phyloP scores from a whole-genome alignment of 1,284 basidiomycete genomes.

The Erythrobasidium hasegawianum region DNA sequence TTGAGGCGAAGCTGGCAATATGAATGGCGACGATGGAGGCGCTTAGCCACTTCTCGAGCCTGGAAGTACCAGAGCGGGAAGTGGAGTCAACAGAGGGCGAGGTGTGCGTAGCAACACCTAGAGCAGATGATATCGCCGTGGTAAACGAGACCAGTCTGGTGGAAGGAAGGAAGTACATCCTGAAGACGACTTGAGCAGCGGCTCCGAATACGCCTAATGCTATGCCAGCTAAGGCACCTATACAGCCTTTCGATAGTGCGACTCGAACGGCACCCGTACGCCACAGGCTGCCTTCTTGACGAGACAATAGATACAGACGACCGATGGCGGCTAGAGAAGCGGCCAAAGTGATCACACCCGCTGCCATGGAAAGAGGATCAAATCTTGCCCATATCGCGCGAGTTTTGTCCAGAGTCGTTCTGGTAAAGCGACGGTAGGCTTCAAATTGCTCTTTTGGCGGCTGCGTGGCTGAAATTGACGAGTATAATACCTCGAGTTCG shows the following conservation, averaged over 20 bases:
- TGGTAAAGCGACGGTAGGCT: slow-evolving; percentile 24
- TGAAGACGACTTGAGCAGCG: background rate
- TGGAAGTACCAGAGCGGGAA: background rate
- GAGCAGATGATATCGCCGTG: background rate
- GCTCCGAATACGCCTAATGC: background rate
- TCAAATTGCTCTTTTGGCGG: slow-evolving; percentile 3
- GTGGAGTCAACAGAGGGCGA: background rate
- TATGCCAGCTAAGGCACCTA: slow-evolving; percentile 1
- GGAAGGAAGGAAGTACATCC: background rate
- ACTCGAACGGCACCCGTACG: slow-evolving; percentile 12
- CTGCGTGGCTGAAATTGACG: background rate
- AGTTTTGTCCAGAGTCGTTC: slow-evolving; percentile 14
- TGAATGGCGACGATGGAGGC: slow-evolving; percentile 39
- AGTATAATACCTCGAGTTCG: slow-evolving; percentile 39
- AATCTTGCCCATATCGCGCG: slow-evolving; percentile 93
- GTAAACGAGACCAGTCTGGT: background rate
- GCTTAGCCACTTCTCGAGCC: slow-evolving; percentile 7
- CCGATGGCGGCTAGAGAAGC: slow-evolving; percentile 48
- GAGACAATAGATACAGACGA: slow-evolving; percentile 45
- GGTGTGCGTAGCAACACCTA: background rate
- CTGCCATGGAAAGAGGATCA: slow-evolving; percentile 68
- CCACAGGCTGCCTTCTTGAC: slow-evolving; percentile 21
- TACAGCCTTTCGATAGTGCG: slow-evolving; percentile 3
- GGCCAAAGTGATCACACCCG: slow-evolving; percentile 56
- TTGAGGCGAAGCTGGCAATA: slow-evolving; percentile 57